phyloP scores from a whole-genome alignment of 192 early-diverging fungal genomes.

The Backusella sp. region DNA sequence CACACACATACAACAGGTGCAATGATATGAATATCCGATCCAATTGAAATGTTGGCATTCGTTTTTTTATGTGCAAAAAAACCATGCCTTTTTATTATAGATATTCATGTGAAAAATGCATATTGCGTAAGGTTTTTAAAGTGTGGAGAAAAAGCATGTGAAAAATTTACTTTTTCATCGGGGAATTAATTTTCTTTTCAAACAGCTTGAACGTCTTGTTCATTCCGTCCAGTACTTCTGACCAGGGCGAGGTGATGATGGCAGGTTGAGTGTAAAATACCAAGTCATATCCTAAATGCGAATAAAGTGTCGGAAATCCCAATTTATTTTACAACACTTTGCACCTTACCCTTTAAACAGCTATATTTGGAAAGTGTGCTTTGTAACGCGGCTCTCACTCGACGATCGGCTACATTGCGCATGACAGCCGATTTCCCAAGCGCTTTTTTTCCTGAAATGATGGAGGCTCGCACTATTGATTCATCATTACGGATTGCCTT shows the following conservation, averaged over 20 bases:
- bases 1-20: neutral
- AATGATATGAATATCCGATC: neutral
- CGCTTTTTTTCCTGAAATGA: constrained; percentile 15
- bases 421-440: constrained; percentile 16
- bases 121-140: neutral
- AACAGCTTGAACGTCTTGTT: neutral
- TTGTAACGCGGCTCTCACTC: constrained; percentile 9
- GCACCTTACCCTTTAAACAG: neutral
- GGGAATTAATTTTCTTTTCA: neutral
- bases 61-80: neutral
- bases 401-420: constrained; percentile 1
- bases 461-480: neutral
- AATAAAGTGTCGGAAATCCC: neutral
- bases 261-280: neutral
- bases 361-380: neutral
- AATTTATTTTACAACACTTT: neutral
- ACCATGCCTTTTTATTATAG: neutral
- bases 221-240: neutral
- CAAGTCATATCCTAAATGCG: constrained; percentile 10
- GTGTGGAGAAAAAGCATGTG: constrained; percentile 18
- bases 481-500: neutral
- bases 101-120: constrained; percentile 9
- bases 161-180: neutral
- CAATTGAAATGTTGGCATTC: neutral
- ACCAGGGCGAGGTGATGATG: neutral